These are phyloP conservation scores for Rhizoclosmatium globosum DNA, from an alignment of 192 early-diverging fungal species.

Conservation along the genomic window DNA sequence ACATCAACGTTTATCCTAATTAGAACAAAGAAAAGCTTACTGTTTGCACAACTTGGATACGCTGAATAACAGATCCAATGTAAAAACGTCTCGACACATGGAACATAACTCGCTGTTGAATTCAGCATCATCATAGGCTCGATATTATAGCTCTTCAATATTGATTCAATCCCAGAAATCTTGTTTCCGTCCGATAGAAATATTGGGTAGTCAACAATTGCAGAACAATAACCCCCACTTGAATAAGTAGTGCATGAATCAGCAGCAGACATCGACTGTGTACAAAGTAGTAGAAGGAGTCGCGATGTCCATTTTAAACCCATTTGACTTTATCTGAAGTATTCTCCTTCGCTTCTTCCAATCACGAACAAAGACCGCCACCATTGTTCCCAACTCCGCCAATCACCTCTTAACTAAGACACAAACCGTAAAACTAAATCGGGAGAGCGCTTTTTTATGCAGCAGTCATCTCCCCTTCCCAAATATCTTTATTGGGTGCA, in stretches of 20 bases:
- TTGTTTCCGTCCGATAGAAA: neutral
- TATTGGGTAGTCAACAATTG: neutral
- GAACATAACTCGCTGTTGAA: neutral
- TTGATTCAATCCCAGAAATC: neutral
- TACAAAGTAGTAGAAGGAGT: too few relatives aligned
- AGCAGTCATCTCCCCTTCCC: too few relatives aligned
- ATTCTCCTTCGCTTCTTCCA: too few relatives aligned
- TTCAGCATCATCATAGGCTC: neutral
- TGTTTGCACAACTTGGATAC: neutral
- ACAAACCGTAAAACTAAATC: too few relatives aligned
- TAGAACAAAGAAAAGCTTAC: neutral
- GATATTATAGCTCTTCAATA: neutral
- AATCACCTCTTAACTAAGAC: too few relatives aligned
- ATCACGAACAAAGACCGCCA: too few relatives aligned
- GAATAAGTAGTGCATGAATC: neutral
- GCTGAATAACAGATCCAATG: neutral
- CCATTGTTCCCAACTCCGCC: too few relatives aligned
- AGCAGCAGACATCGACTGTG: neutral
- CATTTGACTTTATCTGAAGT: too few relatives aligned
- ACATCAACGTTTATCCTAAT: neutral
- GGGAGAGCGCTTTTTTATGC: too few relatives aligned
- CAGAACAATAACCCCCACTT: neutral
- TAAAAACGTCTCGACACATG: neutral
- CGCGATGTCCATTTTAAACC: too few relatives aligned
- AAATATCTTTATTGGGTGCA: too few relatives aligned